phyloP scores from a whole-genome alignment of 192 early-diverging fungal genomes.

The Backusella psychrophila region DNA sequence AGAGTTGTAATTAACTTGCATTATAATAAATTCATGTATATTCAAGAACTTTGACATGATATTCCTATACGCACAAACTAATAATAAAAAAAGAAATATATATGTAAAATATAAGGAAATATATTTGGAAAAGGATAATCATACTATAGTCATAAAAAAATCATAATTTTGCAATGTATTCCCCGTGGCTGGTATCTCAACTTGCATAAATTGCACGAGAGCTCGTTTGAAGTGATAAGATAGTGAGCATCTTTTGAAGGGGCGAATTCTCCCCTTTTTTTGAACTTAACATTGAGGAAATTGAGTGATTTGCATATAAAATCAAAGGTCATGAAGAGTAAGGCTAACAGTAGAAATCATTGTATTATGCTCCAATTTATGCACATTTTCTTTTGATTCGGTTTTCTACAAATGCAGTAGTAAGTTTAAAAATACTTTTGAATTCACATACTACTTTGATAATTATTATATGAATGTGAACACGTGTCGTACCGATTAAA shows the following conservation, averaged over 20 bases:
- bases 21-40: neutral
- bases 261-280: neutral
- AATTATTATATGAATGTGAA: neutral
- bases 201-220: neutral
- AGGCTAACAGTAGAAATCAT: neutral
- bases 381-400: neutral
- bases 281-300: neutral
- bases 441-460: neutral
- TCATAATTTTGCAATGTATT: neutral
- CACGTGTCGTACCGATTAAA: neutral
- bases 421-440: neutral
- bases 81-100: neutral
- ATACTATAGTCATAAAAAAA: neutral
- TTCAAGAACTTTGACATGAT: neutral
- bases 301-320: neutral
- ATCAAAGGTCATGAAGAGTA: neutral
- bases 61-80: neutral
- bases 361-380: neutral
- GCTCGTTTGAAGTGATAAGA: neutral
- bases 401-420: neutral
- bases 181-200: slow-evolving; percentile 3
- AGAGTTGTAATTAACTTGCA: neutral
- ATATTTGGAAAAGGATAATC: neutral
- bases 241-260: slow-evolving; percentile 1
- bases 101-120: neutral